A percentile compares a stretch with the other conserved stretches of the same genome.
These are phyloP conservation scores for Blastobotrys aristatus DNA, from an alignment of 1,139 yeast genomes.

Conservation along the genomic window DNA sequence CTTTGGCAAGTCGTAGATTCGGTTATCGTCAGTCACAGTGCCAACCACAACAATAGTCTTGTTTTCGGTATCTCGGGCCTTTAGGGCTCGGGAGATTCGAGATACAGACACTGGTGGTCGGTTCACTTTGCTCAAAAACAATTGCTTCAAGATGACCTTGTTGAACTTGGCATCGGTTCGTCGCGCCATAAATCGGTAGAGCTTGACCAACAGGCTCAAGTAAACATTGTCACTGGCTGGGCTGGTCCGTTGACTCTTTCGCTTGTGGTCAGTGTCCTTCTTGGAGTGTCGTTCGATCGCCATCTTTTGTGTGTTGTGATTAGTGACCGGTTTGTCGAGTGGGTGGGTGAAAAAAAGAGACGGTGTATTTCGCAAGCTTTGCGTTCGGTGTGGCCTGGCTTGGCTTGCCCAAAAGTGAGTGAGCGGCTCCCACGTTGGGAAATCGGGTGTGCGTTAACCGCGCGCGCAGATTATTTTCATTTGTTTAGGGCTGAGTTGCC, in stretches of 20 bases:
- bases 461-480: too few relatives aligned
- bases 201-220: slow-evolving; percentile 95
- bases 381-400: too few relatives aligned
- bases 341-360: not conserved
- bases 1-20: slow-evolving; percentile 92
- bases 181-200: slow-evolving; percentile 98
- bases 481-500: too few relatives aligned
- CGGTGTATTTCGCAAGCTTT: too few relatives aligned
- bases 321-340: slow-evolving; percentile 7
- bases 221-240: slow-evolving; percentile 99
- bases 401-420: too few relatives aligned
- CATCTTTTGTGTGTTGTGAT: slow-evolving; percentile 44
- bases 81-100: slow-evolving; percentile 80
- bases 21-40: slow-evolving; percentile 97
- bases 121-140: slow-evolving; percentile 97
- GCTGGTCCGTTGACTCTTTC: slow-evolving; percentile 95
- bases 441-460: too few relatives aligned
- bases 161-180: slow-evolving; percentile 97
- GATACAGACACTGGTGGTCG: slow-evolving; percentile 98
- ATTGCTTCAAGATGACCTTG: slow-evolving; percentile 90
- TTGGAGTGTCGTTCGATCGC: slow-evolving; percentile 69
- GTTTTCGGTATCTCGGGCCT: slow-evolving; percentile 77
- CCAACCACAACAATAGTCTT: slow-evolving; percentile 98
- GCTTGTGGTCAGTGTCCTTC: slow-evolving; percentile 63
- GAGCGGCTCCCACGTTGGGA: too few relatives aligned